A percentile compares a stretch with the other conserved stretches of the same genome.
phyloP scores from a whole-genome alignment of 164 flowering plant genomes.

The Aristolochia fimbriata region DNA sequence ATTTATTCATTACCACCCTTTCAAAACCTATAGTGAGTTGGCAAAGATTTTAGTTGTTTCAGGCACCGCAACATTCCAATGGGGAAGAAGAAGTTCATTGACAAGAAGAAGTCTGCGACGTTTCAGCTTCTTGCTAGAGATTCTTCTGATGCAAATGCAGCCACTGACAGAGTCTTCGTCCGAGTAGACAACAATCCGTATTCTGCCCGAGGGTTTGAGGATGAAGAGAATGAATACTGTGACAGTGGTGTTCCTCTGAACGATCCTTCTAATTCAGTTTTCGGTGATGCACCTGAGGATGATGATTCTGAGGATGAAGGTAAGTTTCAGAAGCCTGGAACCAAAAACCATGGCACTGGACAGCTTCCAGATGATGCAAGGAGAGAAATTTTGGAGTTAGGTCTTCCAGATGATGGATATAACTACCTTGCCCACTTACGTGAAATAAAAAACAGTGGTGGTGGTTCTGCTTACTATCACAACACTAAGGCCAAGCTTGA shows the following conservation, averaged over 20 bases:
- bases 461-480: constrained; percentile 57
- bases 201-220: constrained; percentile 20
- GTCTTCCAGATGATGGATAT: constrained; percentile 94
- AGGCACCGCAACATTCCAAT: not conserved
- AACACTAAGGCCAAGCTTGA: constrained; percentile 61
- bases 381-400: constrained; percentile 80
- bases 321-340: not conserved
- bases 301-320: constrained; percentile 18
- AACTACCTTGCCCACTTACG: constrained; percentile 72
- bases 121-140: constrained; percentile 76
- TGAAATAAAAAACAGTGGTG: constrained; percentile 77
- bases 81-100: constrained; percentile 73
- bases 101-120: constrained; percentile 86
- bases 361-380: constrained; percentile 52
- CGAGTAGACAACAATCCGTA: constrained; percentile 68
- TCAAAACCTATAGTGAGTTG: too few species aligned
- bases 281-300: constrained; percentile 63
- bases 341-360: not conserved
- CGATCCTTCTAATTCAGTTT: constrained; percentile 52
- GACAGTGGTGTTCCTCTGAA: not conserved
- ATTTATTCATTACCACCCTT: too few species aligned
- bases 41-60: too few species aligned
- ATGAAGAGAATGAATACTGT: constrained; percentile 4
- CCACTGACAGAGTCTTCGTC: constrained; percentile 63
- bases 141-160: constrained; percentile 43